Evolutionary conservation across 2,329 filamentous ascomycete genomes (phyloP), one percentile per base, ranked within the genome.

Genomic region (Tricladium varicosporioides): DNA sequence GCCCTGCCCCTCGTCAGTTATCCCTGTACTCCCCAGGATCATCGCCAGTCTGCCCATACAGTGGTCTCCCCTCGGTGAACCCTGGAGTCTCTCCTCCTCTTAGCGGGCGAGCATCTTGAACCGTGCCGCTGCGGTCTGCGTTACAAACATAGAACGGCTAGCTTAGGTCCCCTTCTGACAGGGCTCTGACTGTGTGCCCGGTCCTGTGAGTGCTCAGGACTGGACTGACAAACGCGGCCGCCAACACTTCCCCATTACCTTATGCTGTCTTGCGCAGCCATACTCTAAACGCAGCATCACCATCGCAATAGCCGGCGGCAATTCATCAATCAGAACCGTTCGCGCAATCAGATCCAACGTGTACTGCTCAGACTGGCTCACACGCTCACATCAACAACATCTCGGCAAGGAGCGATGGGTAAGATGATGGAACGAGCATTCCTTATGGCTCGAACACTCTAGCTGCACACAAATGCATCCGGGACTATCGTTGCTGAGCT

Each of bases 291-390:
- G 49, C 40, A 31, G 13, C 36, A 36, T 15, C 16, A 15, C 36
- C 44, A 14, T 31, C 51, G 9, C 45, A 10, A 31, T 54, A 42
- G 44, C 51, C 32, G 45, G 48, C 31, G 56, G 56, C 44, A 58
- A 44, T 45, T 54, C 46, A 19, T 40, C 44, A 53, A 53, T 53
- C 22, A 27, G 18, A 46, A 47, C 13, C 40, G 11, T 19, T 19
- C 13, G 33, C 42, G 27, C 19, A 9, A 31, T 53, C 51, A 47
- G 42, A 40, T 40, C 36, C 36, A 40, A 40, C 36, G n/a, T 40
- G 36, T 40, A 10, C n/a, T 40, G 36, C 10, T 40, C 11, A 27
- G 22, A 27, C 4, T 27, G 22, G 22, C 22, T 27, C 22, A 27
- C 22, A 7, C 22, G 22, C 22, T 3, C 22, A 27, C 22, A n/a